Conservation (phyloP, 495 filamentous ascomycete genomes). For the Neurospora terricola region DNA sequence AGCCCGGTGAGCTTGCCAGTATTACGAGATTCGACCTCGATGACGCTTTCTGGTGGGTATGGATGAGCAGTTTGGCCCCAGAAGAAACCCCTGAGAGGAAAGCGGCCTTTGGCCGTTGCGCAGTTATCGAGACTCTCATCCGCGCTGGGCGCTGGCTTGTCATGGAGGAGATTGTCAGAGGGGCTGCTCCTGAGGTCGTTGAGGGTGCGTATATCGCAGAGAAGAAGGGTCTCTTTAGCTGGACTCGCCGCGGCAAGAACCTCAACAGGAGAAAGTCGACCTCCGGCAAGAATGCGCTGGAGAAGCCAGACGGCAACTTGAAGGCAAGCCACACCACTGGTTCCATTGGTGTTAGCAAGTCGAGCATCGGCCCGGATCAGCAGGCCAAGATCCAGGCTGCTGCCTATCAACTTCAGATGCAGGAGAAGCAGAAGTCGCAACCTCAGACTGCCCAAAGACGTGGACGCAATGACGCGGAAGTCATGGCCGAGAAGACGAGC, state of each 20-base stretch:
- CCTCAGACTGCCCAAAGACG: slow-evolving; percentile 31
- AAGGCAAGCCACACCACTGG: slow-evolving; percentile 21
- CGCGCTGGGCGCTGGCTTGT: slow-evolving; percentile 79
- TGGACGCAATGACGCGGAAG: slow-evolving; percentile 44
- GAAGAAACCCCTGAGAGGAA: slow-evolving; percentile 77
- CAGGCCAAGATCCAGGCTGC: slow-evolving; percentile 87
- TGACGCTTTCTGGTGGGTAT: slow-evolving; percentile 99
- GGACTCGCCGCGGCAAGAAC: slow-evolving; percentile 59
- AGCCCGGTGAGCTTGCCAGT: slow-evolving; percentile 89
- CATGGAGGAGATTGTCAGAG: slow-evolving; percentile 92
- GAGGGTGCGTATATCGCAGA: slow-evolving; percentile 82
- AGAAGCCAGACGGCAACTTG: slow-evolving; percentile 19
- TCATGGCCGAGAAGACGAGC: slow-evolving; percentile 65
- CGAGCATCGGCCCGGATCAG: slow-evolving; percentile 83
- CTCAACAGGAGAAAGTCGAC: slow-evolving; percentile 61
- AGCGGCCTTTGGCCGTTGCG: slow-evolving; percentile 87
- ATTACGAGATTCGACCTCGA: slow-evolving; percentile 80
- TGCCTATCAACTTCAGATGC: slow-evolving; percentile 62
- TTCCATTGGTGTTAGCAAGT: slow-evolving; percentile 59
- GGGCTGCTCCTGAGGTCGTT: slow-evolving; percentile 77
- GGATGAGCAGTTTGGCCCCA: slow-evolving; percentile 90
- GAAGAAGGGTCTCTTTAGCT: slow-evolving; percentile 86
- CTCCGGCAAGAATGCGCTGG: slow-evolving; percentile 31
- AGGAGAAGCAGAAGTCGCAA: slow-evolving; percentile 49
- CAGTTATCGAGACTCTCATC: slow-evolving; percentile 81